phyloP scores from a whole-genome alignment of 2,329 filamentous ascomycete species.

The Chaetomiaceae sp. region DNA sequence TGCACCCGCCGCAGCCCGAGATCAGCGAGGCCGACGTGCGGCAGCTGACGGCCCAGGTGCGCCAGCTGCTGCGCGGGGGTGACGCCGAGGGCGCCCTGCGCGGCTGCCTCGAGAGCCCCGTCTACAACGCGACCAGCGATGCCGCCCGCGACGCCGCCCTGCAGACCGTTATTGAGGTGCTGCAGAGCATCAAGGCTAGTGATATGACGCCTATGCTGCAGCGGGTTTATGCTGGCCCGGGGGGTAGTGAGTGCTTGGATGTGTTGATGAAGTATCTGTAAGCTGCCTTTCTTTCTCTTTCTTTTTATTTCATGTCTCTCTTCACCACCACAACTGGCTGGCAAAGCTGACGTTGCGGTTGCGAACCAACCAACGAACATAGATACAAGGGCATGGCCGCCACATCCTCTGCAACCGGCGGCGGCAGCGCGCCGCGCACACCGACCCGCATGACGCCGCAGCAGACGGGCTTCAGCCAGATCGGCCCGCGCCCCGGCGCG shows the following conservation, averaged over 20 bases:
- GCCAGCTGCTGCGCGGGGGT: constrained; percentile 80
- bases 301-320: background rate
- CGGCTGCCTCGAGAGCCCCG: constrained; percentile 77
- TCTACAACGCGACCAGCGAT: constrained; percentile 61
- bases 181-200: constrained; percentile 92
- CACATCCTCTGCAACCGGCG: constrained; percentile 35
- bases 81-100: constrained; percentile 83
- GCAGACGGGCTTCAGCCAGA: constrained; percentile 83
- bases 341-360: background rate
- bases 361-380: too few species aligned
- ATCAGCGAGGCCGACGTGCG: constrained; percentile 74
- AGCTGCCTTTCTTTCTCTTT: constrained; percentile 29
- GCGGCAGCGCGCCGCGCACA: constrained; percentile 41
- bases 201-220: constrained; percentile 90
- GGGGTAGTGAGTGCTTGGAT: constrained; percentile 80
- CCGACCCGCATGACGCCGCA: constrained; percentile 61
- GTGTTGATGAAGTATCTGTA: constrained; percentile 98
- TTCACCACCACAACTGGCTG: too few species aligned
- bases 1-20: constrained; percentile 71
- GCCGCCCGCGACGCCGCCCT: constrained; percentile 72
- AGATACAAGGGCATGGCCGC: constrained; percentile 88
- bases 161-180: constrained; percentile 82
- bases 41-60: constrained; percentile 71
- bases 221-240: constrained; percentile 71
- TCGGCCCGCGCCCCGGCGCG: constrained; percentile 50